Base-by-base conservation (phyloP, 1,284 basidiomycete genomes). In the Ustilago cynodontis region DNA sequence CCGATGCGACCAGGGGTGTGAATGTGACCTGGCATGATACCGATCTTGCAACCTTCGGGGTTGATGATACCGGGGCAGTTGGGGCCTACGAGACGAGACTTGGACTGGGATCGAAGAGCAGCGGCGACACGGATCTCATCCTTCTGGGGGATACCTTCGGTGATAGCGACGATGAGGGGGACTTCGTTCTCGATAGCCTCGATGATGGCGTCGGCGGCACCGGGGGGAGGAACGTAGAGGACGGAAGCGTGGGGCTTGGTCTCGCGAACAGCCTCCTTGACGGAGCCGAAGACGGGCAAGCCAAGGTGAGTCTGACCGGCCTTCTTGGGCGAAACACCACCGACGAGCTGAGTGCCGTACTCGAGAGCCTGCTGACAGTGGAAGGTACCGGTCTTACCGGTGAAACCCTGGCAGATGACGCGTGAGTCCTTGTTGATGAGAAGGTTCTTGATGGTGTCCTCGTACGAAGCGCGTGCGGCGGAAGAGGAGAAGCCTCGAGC, bases 31-130 rank as follows among this genome's bases (percentile, higher is more conserved):
- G 97, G 97, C 89, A 98, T 96, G 86, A 99, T 99, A 72, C 97
- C 97, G 91, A 99, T 98, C 89, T 99, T 99, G 90, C 97, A 99
- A 18, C 96, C 96, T 62, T 87, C 86, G 9, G 95, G 94, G 86
- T 95, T 95, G 85, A 99, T 98, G 84, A 99, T 92, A 86, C 97
- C 97, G 5, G 97, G 97, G 88, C 97, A 99, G 88, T 99, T 99
- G 51, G 94, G 95, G 22, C 87, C 86, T 45, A 87, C 84, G 80
- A 99, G 92, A 81, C 97, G 92, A 68, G 94, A 96, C 85, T 94
- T 95, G 77, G 91, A 94, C 87, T 99, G 97, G 85, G 91, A 92
- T 86, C 93, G 93, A 81, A 99, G 90, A 18, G 94, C 97, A 85
- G 97, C 93, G 88, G 93, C 92, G 78, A 99, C 93, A 92, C 80